Base-by-base conservation (phyloP, 371 early-diverging fungal genomes). In the Apophysomyces trapeziformis region DNA sequence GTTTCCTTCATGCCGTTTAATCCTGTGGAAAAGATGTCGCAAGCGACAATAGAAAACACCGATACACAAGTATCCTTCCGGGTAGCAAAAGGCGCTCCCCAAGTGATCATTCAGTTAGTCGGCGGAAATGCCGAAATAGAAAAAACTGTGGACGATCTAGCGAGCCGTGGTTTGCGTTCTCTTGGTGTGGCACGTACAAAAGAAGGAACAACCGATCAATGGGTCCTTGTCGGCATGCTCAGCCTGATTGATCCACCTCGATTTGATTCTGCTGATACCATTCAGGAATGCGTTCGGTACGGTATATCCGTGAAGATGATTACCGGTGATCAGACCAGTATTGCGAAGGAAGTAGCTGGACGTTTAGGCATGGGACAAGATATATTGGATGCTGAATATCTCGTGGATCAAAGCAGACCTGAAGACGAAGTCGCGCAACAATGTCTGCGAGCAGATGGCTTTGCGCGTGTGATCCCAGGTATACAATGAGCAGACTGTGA, bases 51-150 rank as follows among this genome's bases (percentile, higher is more conserved):
- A 43, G 62, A 87, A 90, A 68, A 76, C 82, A 47, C 73, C 84
- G 21, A 90, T 85, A 35, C 87, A 82, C 57, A 85, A 84, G 60
- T 18, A 8, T 75, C 81, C 36, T 96, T 94, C 83, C 85, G 90
- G 68, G 92, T 92, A 38, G 94, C 95, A 69, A 97, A 97, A 85
- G 97, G 97, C 67, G 96, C 97, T 26, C 97, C 97, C 14, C 96
- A 95, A 74, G 96, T 95, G 26, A 93, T 96, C 60, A 83, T 93
- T 62, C 78, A 84, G 63, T 86, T 96, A 45, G 90, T 88, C 12
- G 93, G 93, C 60, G 93, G 93, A 39, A 87, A 93, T 79, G 82
- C 86, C 60, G 87, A 90, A 41, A 93, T 93, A 14, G 88, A 88
- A 39, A 74, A 77, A 39, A 93, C 93, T 18, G 95, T 97, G 57